Evolutionary conservation across 169 alveolate genomes (phyloP).

Genomic region (Plasmodium relictum): DNA sequence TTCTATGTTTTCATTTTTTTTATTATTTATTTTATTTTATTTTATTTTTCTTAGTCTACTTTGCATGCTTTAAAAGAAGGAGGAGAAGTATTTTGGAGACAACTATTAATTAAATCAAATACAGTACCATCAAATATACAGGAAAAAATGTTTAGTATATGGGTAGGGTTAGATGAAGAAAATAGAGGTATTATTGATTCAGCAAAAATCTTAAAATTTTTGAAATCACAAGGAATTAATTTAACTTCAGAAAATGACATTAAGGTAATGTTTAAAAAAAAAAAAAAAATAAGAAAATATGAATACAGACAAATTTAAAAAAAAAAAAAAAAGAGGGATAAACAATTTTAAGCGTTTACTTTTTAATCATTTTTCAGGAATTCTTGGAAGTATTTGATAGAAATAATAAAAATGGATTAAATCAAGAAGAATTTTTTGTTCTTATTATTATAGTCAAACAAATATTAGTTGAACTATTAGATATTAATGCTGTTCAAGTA

Average conservation of each 20-base stretch:
- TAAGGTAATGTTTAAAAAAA: conserved; percentile 37
- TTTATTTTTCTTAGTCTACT: conserved; percentile 76
- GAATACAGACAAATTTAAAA: no score
- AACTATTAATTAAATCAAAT: conserved; percentile 76
- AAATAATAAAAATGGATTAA: conserved; percentile 78
- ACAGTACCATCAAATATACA: conserved; percentile 79
- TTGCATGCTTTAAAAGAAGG: conserved; percentile 82
- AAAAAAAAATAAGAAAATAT: no score
- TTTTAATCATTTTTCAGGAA: conserved; percentile 35
- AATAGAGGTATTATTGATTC: conserved; percentile 80
- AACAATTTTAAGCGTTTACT: neutral
- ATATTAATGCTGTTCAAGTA: conserved; percentile 80
- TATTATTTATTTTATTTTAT: conserved; percentile 18
- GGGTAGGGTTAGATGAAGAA: conserved; percentile 83
- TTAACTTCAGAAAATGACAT: conserved; percentile 78
- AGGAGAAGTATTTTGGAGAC: conserved; percentile 83
- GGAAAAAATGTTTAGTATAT: conserved; percentile 78
- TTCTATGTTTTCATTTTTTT: neutral
- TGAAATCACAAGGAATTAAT: conserved; percentile 80
- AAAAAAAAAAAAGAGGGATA: no score
- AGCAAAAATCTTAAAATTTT: conserved; percentile 76
- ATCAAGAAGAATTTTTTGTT: conserved; percentile 82
- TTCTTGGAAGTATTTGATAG: conserved; percentile 79
- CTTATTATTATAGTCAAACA: conserved; percentile 80
- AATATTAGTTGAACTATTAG: conserved; percentile 80